Percentiles rank a stretch among this genome's conserved stretches.
Evolutionary conservation across 768 basidiomycete species (phyloP).

Genomic region (Xanthoconium stramineum): DNA sequence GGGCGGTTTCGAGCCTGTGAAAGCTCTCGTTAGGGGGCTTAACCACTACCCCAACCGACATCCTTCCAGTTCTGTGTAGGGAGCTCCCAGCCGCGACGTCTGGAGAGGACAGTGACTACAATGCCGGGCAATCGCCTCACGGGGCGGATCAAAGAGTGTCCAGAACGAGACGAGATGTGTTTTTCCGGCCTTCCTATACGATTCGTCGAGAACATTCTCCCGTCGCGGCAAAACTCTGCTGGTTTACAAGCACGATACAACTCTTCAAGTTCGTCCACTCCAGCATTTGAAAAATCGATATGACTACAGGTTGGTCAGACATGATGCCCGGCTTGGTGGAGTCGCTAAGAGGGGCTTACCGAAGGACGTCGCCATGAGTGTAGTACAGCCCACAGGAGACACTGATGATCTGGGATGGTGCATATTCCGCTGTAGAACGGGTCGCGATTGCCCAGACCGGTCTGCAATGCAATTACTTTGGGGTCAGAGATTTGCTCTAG

Average conservation of each 20-base stretch:
- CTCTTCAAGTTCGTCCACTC: neutral
- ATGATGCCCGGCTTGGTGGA: neutral
- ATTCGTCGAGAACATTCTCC: slow-evolving; percentile 3
- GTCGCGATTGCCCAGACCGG: neutral
- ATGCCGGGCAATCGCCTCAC: too few relatives aligned
- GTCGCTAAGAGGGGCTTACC: neutral
- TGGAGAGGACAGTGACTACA: too few relatives aligned
- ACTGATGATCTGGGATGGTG: neutral
- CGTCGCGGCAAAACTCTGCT: slow-evolving; percentile 1
- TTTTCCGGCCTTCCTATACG: slow-evolving; percentile 44
- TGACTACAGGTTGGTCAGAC: neutral
- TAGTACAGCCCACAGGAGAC: slow-evolving; percentile 2
- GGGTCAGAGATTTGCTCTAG: neutral
- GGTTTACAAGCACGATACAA: slow-evolving; percentile 6
- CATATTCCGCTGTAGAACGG: slow-evolving; percentile 1
- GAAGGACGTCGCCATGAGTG: neutral
- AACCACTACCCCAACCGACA: too few relatives aligned
- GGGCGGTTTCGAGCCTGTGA: too few relatives aligned
- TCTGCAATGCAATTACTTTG: neutral
- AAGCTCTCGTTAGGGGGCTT: too few relatives aligned
- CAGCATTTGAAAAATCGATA: neutral
- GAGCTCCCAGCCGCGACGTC: too few relatives aligned
- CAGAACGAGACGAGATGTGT: slow-evolving; percentile 38
- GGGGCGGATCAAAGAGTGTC: neutral
- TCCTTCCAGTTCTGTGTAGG: too few relatives aligned